Base-by-base conservation (phyloP, 2,329 filamentous ascomycete species). In the Stagonosporopsis rhizophila region DNA sequence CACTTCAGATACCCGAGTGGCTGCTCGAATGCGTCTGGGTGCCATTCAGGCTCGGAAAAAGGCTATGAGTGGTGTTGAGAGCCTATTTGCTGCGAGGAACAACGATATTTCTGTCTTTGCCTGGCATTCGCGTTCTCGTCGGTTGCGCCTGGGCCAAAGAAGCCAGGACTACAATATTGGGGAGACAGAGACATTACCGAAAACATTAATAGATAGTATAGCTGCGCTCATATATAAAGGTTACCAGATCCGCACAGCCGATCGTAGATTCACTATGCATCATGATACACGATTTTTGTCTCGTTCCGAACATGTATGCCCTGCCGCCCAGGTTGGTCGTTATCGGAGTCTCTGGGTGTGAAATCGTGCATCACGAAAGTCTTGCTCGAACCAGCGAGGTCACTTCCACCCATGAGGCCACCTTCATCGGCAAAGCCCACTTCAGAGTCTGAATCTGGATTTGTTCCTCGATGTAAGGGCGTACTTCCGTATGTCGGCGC, bases 381-480 rank as follows among this genome's bases (percentile, higher is more conserved):
- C 30, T 58, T 60, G 47, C 44, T 58, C 6, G 53, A 56, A 15
- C 53, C 51, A 4, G 44, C 56, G 8, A 52, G 19, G 6, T 52
- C 44, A 25, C 34, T 52, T 5, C 45, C 45, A 34, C 35, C 41
- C 22, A 58, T 54, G 3, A 54, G 19, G 14, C 41, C 56, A 15
- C 60, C 55, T 6, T 56, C 58, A 1, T 59, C 53, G 12, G 56
- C 53, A 25, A 66, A 62, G 14, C 63, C 61, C 17, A 61, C 45
- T 46, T 52, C 46, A 5, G 63, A 66, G 15, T 62, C 63, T 0
- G 55, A 45, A 37, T 57, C 59, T 2, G 25, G 39, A 22, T 44
- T 37, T 8, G 48, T 45, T 5, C 41, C 51, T 14, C 52, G 39
- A 15, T 52, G 47, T 2, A 35, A 19, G 2, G 58, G 60, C 2